A percentile compares a stretch with the other conserved stretches of the same genome.
Evolutionary conservation across 2,329 filamentous ascomycete genomes (phyloP).

Genomic region (Alternaria novae-zelandiae): DNA sequence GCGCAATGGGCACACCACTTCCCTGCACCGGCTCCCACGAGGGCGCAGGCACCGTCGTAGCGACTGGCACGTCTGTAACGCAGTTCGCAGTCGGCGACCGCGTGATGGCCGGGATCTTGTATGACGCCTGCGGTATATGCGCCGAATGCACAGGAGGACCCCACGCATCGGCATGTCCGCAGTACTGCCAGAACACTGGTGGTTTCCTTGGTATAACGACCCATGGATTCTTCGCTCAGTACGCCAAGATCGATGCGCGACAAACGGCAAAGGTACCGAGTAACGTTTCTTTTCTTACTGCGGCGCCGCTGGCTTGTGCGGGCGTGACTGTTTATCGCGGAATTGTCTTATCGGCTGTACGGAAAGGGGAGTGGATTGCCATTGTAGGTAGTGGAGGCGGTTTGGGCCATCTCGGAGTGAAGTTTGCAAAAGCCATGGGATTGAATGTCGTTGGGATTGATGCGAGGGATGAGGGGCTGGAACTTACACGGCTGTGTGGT

Average conservation of each 20-base stretch:
- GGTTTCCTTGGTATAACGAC: neutral
- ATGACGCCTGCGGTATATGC: neutral
- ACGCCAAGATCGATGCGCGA: neutral
- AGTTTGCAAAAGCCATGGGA: constrained; percentile 89
- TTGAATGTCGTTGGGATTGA: constrained; percentile 81
- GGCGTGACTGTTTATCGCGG: constrained; percentile 70
- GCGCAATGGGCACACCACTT: constrained; percentile 56
- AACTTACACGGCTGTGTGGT: constrained; percentile 55
- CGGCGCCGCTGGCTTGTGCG: constrained; percentile 37
- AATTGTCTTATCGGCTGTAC: constrained; percentile 57
- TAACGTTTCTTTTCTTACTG: constrained; percentile 24
- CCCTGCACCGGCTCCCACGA: constrained; percentile 58
- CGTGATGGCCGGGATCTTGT: neutral
- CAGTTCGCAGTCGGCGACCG: neutral
- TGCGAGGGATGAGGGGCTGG: constrained; percentile 70
- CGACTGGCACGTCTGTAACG: constrained; percentile 51
- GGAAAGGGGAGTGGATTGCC: neutral
- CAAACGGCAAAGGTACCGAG: constrained; percentile 27
- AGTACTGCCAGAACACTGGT: neutral
- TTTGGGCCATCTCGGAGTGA: constrained; percentile 64
- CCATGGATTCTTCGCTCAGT: neutral
- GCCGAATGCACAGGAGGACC: neutral
- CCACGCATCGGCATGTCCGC: neutral
- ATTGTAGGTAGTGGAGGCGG: neutral
- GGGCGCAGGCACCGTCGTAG: constrained; percentile 62